Evolutionary conservation across 768 basidiomycete species (phyloP).

Genomic region (Lentinula sp.): DNA sequence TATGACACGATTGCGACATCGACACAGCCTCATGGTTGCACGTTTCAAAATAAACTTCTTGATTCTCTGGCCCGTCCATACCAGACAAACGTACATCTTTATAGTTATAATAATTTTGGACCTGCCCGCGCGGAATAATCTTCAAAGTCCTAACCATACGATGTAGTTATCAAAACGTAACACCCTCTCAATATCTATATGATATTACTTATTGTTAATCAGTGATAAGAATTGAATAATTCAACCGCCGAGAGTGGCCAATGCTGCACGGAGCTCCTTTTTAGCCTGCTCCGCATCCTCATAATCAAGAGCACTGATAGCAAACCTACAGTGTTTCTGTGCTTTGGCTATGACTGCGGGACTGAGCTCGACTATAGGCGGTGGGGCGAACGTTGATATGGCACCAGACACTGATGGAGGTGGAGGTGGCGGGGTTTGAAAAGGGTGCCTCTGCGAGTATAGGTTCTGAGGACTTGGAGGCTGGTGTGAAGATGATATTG

Average conservation of each 20-base stretch:
- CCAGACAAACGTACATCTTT: too few species aligned
- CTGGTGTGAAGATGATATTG: neutral
- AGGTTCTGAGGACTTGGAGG: neutral
- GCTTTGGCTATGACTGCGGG: conserved; percentile 62
- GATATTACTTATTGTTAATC: too few species aligned
- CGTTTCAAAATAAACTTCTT: too few species aligned
- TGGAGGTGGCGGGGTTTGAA: conserved; percentile 16
- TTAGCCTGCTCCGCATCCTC: conserved; percentile 87
- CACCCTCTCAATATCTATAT: too few species aligned
- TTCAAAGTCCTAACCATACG: too few species aligned
- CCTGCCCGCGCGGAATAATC: too few species aligned
- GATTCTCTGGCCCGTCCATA: too few species aligned
- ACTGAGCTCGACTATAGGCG: conserved; percentile 43
- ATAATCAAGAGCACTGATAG: conserved; percentile 93
- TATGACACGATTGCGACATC: neutral
- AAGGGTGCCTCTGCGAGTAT: conserved; percentile 21
- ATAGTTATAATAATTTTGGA: too few species aligned
- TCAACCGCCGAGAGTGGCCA: conserved; percentile 58
- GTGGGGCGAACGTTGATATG: conserved; percentile 13
- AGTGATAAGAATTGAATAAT: neutral
- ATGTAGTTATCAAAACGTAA: too few species aligned
- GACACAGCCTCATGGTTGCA: neutral
- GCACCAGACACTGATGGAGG: neutral
- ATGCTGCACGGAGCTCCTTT: conserved; percentile 73
- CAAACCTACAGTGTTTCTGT: conserved; percentile 91